Percentiles rank a stretch among this genome's conserved stretches.
phyloP scores from a whole-genome alignment of 257 asterid genomes.

The Dorcoceras hygrometricum region DNA sequence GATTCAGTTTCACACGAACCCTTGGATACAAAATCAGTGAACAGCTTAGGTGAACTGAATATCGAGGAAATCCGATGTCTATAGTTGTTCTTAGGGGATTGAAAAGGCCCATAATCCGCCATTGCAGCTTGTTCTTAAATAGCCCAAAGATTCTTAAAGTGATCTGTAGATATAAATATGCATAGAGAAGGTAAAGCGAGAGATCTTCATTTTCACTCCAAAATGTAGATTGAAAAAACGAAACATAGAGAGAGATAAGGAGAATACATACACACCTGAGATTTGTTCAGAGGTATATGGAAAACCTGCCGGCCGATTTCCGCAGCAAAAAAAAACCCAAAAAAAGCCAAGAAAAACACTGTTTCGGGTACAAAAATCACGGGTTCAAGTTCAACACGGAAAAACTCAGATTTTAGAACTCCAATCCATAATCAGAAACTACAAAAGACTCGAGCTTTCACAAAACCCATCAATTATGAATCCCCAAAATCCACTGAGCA shows the following conservation, averaged over 20 bases:
- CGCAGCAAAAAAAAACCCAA: constrained; percentile 7
- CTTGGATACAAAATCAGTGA: constrained; percentile 46
- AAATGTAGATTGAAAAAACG: neutral
- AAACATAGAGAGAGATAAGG: neutral
- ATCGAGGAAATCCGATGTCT: constrained; percentile 48
- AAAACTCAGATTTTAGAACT: neutral
- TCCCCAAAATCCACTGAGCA: constrained; percentile 1
- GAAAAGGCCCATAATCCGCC: constrained; percentile 51
- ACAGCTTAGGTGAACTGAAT: constrained; percentile 62
- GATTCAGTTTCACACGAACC: constrained; percentile 48
- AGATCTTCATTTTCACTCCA: constrained; percentile 5
- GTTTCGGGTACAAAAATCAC: constrained; percentile 8
- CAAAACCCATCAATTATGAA: neutral
- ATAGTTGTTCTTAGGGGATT: constrained; percentile 37
- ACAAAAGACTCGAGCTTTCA: constrained; percentile 8
- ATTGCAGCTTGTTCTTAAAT: constrained; percentile 33
- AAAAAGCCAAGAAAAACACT: constrained; percentile 13
- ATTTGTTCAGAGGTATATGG: constrained; percentile 19
- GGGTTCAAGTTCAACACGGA: neutral
- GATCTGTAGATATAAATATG: constrained; percentile 21
- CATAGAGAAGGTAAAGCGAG: constrained; percentile 15
- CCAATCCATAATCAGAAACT: neutral
- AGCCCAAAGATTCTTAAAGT: constrained; percentile 26
- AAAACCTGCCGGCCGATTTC: neutral
- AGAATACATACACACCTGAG: constrained; percentile 30